phyloP scores from a whole-genome alignment of 352 stramenopile species.

The Phytopythium boreale region DNA sequence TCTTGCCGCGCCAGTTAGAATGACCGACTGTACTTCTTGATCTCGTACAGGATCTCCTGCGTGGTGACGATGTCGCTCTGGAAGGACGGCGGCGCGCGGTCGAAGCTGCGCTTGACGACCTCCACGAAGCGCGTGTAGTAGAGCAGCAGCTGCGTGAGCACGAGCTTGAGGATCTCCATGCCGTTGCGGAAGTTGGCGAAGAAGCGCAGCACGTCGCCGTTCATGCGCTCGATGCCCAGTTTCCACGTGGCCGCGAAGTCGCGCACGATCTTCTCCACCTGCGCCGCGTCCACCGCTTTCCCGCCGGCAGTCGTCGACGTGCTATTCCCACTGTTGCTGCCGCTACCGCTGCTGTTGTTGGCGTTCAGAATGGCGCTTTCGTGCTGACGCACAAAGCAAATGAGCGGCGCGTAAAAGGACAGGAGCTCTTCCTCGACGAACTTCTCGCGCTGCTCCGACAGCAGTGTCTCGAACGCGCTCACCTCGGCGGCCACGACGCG shows the following conservation, averaged over 20 bases:
- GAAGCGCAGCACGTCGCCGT: constrained; percentile 96
- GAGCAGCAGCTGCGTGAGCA: constrained; percentile 96
- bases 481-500: constrained; percentile 93
- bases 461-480: constrained; percentile 92
- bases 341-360: constrained; percentile 7
- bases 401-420: constrained; percentile 94
- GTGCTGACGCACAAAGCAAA: constrained; percentile 96
- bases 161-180: constrained; percentile 99
- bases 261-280: constrained; percentile 93
- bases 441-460: constrained; percentile 91
- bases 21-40: constrained; percentile 96
- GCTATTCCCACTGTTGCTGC: too few relatives aligned
- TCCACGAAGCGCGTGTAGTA: constrained; percentile 99
- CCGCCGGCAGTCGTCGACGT: constrained; percentile 12
- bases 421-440: constrained; percentile 97
- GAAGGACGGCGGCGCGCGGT: constrained; percentile 72
- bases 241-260: constrained; percentile 97
- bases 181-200: constrained; percentile 98
- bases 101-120: constrained; percentile 93
- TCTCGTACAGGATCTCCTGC: constrained; percentile 96
- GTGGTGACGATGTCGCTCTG: constrained; percentile 94
- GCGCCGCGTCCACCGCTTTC: constrained; percentile 79
- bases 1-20: constrained; percentile 48
- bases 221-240: constrained; percentile 95
- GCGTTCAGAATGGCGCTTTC: constrained; percentile 79